A percentile compares a stretch with the other conserved stretches of the same genome.
phyloP scores from a whole-genome alignment of 2,329 filamentous ascomycete genomes.

The Calonectria honghensis region DNA sequence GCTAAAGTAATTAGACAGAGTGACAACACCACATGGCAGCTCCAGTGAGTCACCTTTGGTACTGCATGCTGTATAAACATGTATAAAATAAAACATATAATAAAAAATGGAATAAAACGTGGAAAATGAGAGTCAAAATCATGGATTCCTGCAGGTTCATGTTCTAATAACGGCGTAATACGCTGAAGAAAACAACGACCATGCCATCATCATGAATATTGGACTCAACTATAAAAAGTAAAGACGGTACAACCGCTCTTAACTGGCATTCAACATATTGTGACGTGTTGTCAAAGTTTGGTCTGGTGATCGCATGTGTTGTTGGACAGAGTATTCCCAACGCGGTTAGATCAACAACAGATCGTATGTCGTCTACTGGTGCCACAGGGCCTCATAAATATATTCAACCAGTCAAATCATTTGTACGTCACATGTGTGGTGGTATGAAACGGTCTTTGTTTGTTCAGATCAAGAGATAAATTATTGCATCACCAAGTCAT shows the following conservation, averaged over 20 bases:
- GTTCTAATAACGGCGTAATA: background rate
- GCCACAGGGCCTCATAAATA: conserved; percentile 6
- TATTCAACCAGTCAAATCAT: background rate
- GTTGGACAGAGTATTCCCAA: conserved; percentile 1
- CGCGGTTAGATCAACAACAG: conserved; percentile 3
- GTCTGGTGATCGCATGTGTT: conserved; percentile 1
- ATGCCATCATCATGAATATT: background rate
- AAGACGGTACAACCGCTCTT: background rate
- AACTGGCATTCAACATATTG: background rate
- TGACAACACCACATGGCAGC: background rate
- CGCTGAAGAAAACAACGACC: background rate
- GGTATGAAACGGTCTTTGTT: background rate
- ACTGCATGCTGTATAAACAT: background rate
- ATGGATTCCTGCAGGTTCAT: background rate
- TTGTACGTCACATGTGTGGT: background rate
- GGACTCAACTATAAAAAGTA: background rate
- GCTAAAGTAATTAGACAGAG: background rate
- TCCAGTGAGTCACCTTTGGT: background rate
- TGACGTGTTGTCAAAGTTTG: background rate
- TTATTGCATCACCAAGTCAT: conserved; percentile 25
- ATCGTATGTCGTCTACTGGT: background rate
- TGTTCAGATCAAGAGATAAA: conserved; percentile 11
- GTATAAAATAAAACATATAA: background rate
- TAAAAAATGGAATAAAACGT: background rate
- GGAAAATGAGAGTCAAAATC: background rate